Base-by-base conservation (phyloP, 768 basidiomycete species). In the Suillus discolor region DNA sequence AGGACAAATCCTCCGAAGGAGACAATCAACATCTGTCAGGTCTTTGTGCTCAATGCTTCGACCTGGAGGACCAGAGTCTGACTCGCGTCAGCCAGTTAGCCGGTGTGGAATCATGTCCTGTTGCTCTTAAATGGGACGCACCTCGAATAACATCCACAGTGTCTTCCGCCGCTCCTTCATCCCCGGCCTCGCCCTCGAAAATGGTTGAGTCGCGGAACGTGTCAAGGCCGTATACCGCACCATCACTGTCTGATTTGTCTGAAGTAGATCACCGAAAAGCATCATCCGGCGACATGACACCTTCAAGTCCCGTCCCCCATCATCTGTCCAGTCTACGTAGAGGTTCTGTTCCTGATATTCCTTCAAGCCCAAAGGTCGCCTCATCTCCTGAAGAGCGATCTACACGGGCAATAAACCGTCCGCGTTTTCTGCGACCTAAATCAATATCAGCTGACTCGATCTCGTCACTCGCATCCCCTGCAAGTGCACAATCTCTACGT, bases 11-110 rank as follows among this genome's bases (percentile, higher is more conserved):
- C n/a, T 73, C 72, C 57, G 79, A 79, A 38, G 70, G 69, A 18
- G 75, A 77, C 18, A 84, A 85, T 68, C 64, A 71, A 41, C 73
- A 79, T 11, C 68, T 93, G 51, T 79, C 84, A 23, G 85, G 87
- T 62, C 82, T 93, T 49, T 88, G 84, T 72, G 73, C 80, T 34
- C 81, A 76, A 66, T 93, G 92, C 74, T 83, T 85, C 61, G 85
- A 91, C 62, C 82, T 93, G 20, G 92, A 94, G 73, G 87, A 89
- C 70, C 82, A 85, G 62, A 88, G 90, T 34, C 76, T 93, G 45
- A 78, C 80, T 47, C 82, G 89, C 42, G 91, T 93, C 60, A 89
- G 84, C 72, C 85, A 87, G 67, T 75, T 90, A 18, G 85, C 86
- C 16, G 44, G 68, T 23, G 45, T 8, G 23, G 68, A 66, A 61